phyloP scores from a whole-genome alignment of 371 early-diverging fungal species.

The Chytridiales sp. region DNA sequence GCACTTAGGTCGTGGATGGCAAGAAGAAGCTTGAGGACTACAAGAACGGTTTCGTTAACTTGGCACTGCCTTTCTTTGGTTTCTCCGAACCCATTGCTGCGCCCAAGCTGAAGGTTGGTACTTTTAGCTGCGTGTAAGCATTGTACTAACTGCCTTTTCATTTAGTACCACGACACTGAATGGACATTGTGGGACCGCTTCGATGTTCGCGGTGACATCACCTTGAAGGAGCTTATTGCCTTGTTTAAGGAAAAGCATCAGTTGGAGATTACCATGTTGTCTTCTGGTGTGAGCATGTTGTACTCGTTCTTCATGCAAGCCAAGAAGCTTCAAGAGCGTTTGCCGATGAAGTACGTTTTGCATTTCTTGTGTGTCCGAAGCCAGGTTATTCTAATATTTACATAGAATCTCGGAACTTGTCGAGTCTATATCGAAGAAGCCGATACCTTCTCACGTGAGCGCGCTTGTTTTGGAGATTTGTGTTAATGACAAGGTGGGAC shows the following conservation, averaged over 20 bases:
- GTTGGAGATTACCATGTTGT: conserved; percentile 93
- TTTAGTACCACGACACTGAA: conserved; percentile 76
- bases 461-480: conserved; percentile 83
- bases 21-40: conserved; percentile 87
- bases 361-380: conserved; percentile 3
- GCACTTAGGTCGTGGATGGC: conserved; percentile 60
- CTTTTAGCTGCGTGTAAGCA: neutral
- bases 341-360: conserved; percentile 51
- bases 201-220: conserved; percentile 82
- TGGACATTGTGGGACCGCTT: conserved; percentile 98
- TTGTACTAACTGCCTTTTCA: conserved; percentile 2
- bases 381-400: neutral
- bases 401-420: conserved; percentile 77
- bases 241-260: conserved; percentile 80
- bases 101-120: conserved; percentile 61
- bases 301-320: conserved; percentile 86
- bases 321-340: conserved; percentile 84
- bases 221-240: conserved; percentile 88
- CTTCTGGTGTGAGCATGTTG: conserved; percentile 90
- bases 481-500: conserved; percentile 79
- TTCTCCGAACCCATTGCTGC: conserved; percentile 98
- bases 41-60: conserved; percentile 99
- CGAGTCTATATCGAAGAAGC: conserved; percentile 84
- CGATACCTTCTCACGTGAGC: conserved; percentile 80
- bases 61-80: conserved; percentile 99